Evolutionary conservation across 306 rosid genomes (phyloP), one percentile per base, ranked within the genome.

Genomic region (Cicer pinnatifidum): DNA sequence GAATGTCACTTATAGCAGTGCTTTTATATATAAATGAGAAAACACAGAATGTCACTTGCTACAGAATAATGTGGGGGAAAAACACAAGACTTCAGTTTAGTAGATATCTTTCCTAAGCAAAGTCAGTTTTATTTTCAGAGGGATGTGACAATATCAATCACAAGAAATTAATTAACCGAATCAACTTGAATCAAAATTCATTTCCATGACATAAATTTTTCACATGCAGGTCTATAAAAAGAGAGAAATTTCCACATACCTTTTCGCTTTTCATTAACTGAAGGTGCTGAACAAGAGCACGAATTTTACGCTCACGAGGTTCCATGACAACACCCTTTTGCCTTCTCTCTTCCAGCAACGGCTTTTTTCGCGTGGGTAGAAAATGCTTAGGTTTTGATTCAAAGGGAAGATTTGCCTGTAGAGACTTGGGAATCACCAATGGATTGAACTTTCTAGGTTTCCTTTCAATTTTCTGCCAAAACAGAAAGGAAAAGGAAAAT

Each of bases 321-420:
- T 94, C 99, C 91, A 82, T 66, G 39, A 91, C 81, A 69, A 89
- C 93, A 70, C 91, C 96, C 75, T 82, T 87, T 85, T 80, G 90
- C 81, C 98, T 89, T 88, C 85, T 86, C 13, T 77, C 58, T 35
- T 89, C 95, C 44, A 89, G 85, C 71, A n/a, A 78, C 2, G 80
- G 88, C 71, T 56, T 83, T 57, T 69, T 84, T 17, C 81, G 81
- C 78, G 69, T 46, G 39, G 89, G 83, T 51, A 5, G 35, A 28
- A 3, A 78, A 58, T 94, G 86, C 83, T 89, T 91, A 1, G 95
- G 91, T 79, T 94, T 94, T 59, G 96, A 82, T 62, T 64, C 83
- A 80, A 91, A 94, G 17, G 97, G 99, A 44, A 94, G 90, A 52
- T 75, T 71, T 41, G 76, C 88, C 63, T 88, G 88, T 58, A 91